A percentile compares a stretch with the other conserved stretches of the same genome.
Conservation (phyloP, 305 asterid species). For the Plantago coronopus region DNA sequence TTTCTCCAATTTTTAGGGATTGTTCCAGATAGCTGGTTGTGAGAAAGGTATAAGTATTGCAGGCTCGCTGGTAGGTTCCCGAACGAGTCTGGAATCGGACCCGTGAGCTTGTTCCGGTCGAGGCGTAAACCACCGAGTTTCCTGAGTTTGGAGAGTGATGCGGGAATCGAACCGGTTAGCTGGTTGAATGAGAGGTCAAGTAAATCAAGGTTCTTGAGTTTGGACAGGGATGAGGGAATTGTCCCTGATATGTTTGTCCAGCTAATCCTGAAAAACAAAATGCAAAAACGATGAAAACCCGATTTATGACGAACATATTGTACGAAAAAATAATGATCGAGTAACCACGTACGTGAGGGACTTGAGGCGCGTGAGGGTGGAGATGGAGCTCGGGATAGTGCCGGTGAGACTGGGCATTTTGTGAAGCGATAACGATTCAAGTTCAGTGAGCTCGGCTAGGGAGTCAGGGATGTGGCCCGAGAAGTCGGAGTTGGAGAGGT, state of each 20-base stretch:
- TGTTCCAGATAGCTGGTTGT: slow-evolving; percentile 13
- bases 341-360: background rate
- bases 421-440: slow-evolving; percentile 26
- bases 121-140: slow-evolving; percentile 25
- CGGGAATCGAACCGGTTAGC: slow-evolving; percentile 32
- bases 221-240: slow-evolving; percentile 25
- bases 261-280: slow-evolving; percentile 14
- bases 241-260: slow-evolving; percentile 40
- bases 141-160: slow-evolving; percentile 23
- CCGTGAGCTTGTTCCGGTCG: slow-evolving; percentile 38
- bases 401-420: slow-evolving; percentile 38
- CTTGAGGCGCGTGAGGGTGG: slow-evolving; percentile 30
- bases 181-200: slow-evolving; percentile 35
- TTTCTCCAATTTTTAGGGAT: slow-evolving; percentile 24
- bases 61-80: slow-evolving; percentile 18
- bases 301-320: no score
- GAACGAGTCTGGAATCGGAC: slow-evolving; percentile 36
- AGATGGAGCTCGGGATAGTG: slow-evolving; percentile 28
- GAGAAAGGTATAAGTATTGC: slow-evolving; percentile 4
- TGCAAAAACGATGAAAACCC: no score
- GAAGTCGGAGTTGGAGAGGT: slow-evolving; percentile 24
- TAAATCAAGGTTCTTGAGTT: slow-evolving; percentile 23
- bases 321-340: no score
- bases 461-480: slow-evolving; percentile 32
- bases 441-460: slow-evolving; percentile 36